These are phyloP conservation scores for Aspergillus hancockii DNA, from an alignment of 495 filamentous ascomycete genomes.

Conservation along the genomic window DNA sequence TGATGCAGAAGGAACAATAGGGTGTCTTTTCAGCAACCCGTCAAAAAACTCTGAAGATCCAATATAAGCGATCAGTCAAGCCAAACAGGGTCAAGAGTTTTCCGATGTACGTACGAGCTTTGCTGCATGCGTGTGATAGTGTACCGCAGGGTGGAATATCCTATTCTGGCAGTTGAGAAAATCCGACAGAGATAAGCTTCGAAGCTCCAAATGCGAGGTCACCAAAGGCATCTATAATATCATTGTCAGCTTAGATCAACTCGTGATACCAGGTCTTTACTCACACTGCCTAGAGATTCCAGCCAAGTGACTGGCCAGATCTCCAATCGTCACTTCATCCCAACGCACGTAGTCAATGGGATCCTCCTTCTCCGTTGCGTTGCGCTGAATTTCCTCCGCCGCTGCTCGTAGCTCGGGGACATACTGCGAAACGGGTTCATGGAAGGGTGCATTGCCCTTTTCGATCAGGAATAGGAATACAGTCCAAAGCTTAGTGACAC, in stretches of 20 bases:
- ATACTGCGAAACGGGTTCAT: background rate
- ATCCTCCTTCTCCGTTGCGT: no score
- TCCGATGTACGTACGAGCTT: background rate
- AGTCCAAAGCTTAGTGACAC: background rate
- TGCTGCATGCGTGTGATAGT: background rate
- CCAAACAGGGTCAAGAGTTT: background rate
- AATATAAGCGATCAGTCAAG: background rate
- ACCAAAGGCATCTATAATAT: no score
- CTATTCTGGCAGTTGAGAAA: no score
- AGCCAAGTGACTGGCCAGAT: conserved; percentile 45
- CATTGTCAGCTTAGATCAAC: no score
- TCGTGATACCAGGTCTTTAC: background rate
- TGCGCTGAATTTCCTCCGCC: no score
- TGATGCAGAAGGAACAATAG: no score
- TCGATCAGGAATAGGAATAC: background rate
- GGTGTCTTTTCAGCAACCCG: no score
- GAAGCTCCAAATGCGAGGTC: no score
- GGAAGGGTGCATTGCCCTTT: background rate
- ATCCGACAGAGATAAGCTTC: no score
- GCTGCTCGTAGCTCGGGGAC: background rate
- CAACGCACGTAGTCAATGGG: conserved; percentile 34
- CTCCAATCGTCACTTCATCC: conserved; percentile 48
- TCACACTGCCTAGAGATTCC: conserved; percentile 39
- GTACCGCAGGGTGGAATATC: background rate
- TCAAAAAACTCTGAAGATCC: background rate